These are phyloP conservation scores for Sonneratia alba DNA, from an alignment of 345 rosid genomes.

Conservation along the genomic window DNA sequence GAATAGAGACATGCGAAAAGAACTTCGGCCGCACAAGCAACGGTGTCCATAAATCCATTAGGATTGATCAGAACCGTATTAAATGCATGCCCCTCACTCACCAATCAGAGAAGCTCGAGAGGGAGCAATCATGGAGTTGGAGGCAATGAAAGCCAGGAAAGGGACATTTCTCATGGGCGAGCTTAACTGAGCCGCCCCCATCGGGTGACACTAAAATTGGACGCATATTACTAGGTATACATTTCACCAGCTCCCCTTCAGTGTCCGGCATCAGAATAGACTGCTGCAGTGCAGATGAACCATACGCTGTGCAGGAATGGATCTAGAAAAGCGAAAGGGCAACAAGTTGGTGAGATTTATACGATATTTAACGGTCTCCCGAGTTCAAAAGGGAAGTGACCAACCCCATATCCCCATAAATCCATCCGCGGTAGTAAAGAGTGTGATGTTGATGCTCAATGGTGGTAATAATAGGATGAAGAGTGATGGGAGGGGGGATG, in stretches of 20 bases:
- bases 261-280: background rate
- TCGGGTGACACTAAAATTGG: background rate
- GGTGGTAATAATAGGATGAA: background rate
- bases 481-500: background rate
- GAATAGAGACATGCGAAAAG: background rate
- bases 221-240: background rate
- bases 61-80: background rate
- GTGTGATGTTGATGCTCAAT: background rate
- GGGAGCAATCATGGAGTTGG: background rate
- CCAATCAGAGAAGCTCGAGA: background rate
- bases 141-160: background rate
- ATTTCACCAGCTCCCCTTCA: background rate
- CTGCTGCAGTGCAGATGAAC: too few relatives aligned
- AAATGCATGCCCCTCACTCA: background rate
- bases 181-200: background rate
- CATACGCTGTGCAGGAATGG: too few relatives aligned
- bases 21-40: constrained; percentile 1
- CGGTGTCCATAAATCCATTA: constrained; percentile 6
- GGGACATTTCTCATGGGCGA: background rate
- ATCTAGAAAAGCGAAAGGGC: too few relatives aligned
- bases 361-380: too few relatives aligned
- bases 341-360: too few relatives aligned
- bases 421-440: too few relatives aligned
- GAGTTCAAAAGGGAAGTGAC: too few relatives aligned
- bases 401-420: too few relatives aligned